Percentiles rank a stretch among this genome's conserved stretches.
Conservation (phyloP, 495 filamentous ascomycete genomes). For the Wilcoxina mikolae region DNA sequence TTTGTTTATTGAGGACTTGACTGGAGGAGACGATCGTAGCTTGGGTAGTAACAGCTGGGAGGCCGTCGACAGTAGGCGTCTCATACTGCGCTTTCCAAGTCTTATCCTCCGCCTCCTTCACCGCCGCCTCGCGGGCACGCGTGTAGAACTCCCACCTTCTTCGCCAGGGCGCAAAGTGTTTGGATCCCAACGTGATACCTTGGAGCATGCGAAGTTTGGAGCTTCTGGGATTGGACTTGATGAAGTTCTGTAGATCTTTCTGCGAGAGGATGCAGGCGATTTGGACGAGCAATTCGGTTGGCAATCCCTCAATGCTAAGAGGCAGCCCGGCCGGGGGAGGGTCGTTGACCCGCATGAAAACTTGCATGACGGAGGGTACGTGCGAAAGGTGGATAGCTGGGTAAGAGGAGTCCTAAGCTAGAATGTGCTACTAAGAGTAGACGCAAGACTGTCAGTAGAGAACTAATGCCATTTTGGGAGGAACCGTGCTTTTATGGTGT, state of each 20-base stretch:
- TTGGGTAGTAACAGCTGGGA: neutral
- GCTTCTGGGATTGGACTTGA: neutral
- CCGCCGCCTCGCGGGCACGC: neutral
- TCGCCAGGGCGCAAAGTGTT: slow-evolving; percentile 3
- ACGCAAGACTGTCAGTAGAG: no score
- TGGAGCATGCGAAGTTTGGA: neutral
- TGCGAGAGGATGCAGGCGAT: neutral
- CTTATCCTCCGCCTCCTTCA: neutral
- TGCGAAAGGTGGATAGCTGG: no score
- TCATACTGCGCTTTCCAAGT: neutral
- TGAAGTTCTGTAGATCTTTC: neutral
- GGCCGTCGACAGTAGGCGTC: no score
- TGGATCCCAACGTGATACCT: neutral
- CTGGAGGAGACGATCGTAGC: neutral
- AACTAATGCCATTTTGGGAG: no score
- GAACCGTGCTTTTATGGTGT: no score
- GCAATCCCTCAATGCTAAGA: neutral
- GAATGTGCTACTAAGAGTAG: no score
- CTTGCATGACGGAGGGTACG: no score
- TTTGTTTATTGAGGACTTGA: neutral
- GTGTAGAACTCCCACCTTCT: neutral
- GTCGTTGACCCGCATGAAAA: neutral
- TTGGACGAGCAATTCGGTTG: neutral
- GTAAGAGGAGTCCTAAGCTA: no score
- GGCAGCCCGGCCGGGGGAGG: neutral